Evolutionary conservation across 257 asterid genomes (phyloP), one percentile per base, ranked within the genome.

Genomic region (Scutellaria baicalensis): DNA sequence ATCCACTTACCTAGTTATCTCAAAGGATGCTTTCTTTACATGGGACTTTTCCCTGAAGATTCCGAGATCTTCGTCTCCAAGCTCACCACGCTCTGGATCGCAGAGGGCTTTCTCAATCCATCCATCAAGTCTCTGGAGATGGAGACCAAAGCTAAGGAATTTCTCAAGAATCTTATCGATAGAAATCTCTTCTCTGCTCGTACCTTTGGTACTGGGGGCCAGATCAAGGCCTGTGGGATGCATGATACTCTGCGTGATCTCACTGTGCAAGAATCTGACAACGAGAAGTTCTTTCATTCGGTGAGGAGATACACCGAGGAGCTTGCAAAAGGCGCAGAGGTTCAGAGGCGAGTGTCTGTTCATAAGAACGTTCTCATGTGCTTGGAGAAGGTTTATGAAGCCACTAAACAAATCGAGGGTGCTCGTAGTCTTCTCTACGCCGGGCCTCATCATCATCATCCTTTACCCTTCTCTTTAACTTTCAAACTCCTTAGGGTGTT

Each of bases 21-120:
- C 17, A 82, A 76, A 66, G 77, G 71, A 0, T 73, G 82, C 9
- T 82, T 82, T 21, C 84, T 79, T 18, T 82, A 79, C 77, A 69
- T 82, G 73, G 82, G 77, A 21, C 78, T 70, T 8, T 78, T 82
- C 16, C 80, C 83, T 0, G 71, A 72, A 65, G 81, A 82, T 4
- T 27, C 59, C 3, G 78, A 75, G 63, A 76, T 82, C 8, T 71
- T 43, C 0, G 73, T 78, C 23, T 4, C 75, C 3, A 75, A 78
- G 8, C 76, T 82, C 65, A 42, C 70, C 72, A 58, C 13, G 13
- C 13, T 75, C 1, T 82, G 86, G 86, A 82, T 82, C 14, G 84
- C 82, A 1, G 86, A 79, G 21, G 84, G 80, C 4, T 65, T 82
- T 35, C 8, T 78, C 4, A 59, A 40, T 0, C 21, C 9, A 2